These are phyloP conservation scores for Phytophthora pistaciae DNA, from an alignment of 352 stramenopile species.

Conservation along the genomic window DNA sequence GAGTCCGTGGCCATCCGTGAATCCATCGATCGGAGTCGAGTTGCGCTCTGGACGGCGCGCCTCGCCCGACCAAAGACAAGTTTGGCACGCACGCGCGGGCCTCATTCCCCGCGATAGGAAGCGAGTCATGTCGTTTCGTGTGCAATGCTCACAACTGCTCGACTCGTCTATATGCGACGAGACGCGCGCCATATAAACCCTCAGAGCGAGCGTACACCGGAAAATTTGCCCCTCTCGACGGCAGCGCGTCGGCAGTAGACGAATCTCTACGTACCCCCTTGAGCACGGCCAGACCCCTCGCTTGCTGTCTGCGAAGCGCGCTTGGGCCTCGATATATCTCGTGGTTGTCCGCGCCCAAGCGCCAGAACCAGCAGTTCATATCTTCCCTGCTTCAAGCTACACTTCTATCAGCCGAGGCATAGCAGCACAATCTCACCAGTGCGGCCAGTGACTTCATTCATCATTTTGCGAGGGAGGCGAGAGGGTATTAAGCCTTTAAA, in stretches of 20 bases:
- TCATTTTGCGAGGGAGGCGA: background rate
- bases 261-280: constrained; percentile 4
- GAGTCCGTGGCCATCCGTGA: constrained; percentile 9
- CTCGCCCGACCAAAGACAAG: constrained; percentile 19
- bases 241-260: constrained; percentile 9
- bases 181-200: background rate
- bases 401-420: background rate
- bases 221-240: background rate
- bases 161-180: constrained; percentile 34
- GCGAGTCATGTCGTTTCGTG: constrained; percentile 8
- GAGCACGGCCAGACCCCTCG: background rate
- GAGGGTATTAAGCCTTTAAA: background rate
- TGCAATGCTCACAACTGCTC: constrained; percentile 4
- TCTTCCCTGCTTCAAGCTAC: constrained; percentile 2
- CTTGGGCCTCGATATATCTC: constrained; percentile 2
- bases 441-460: background rate
- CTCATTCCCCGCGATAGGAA: constrained; percentile 19
- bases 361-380: background rate
- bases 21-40: constrained; percentile 4
- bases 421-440: background rate
- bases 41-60: constrained; percentile 8
- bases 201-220: constrained; percentile 10
- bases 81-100: constrained; percentile 10
- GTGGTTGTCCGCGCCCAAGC: background rate
- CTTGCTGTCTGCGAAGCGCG: constrained; percentile 16